Conservation (phyloP, 139 green algal genomes). For the Prasinococcaceae sp. region DNA sequence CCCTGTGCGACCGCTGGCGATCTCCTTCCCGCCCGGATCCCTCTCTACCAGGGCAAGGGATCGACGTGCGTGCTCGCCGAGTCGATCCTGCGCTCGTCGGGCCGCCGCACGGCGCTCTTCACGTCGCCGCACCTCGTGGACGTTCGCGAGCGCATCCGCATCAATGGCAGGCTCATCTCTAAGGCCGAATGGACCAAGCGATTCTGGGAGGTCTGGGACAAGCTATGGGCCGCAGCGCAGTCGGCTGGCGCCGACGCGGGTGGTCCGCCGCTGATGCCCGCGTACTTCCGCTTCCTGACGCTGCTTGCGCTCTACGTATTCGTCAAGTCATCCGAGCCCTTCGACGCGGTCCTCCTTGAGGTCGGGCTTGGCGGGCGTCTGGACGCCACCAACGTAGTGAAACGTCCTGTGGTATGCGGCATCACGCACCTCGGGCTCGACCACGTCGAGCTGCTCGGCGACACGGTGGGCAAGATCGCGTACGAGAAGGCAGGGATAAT, state of each 20-base stretch:
- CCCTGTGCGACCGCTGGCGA: background rate
- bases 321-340: constrained; percentile 7
- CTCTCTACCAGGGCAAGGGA: constrained; percentile 8
- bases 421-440: constrained; percentile 82
- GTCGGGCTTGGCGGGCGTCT: constrained; percentile 84
- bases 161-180: constrained; percentile 17
- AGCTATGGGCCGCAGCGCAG: too few species aligned
- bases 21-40: background rate
- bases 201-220: too few species aligned
- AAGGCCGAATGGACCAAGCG: too few species aligned
- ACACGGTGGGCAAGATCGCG: constrained; percentile 86
- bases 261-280: constrained; percentile 76
- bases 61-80: constrained; percentile 33
- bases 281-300: constrained; percentile 89
- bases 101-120: constrained; percentile 25
- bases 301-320: constrained; percentile 60
- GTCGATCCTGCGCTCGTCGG: constrained; percentile 13
- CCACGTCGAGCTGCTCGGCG: constrained; percentile 83
- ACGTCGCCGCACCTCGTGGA: constrained; percentile 35
- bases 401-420: constrained; percentile 41
- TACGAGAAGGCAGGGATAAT: constrained; percentile 73
- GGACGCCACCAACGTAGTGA: constrained; percentile 82
- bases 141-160: constrained; percentile 29
- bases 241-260: too few species aligned
- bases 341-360: constrained; percentile 85